A percentile compares a stretch with the other conserved stretches of the same genome.
Evolutionary conservation across 2,329 filamentous ascomycete genomes (phyloP).

Genomic region (Colletotrichum cordylinicola): DNA sequence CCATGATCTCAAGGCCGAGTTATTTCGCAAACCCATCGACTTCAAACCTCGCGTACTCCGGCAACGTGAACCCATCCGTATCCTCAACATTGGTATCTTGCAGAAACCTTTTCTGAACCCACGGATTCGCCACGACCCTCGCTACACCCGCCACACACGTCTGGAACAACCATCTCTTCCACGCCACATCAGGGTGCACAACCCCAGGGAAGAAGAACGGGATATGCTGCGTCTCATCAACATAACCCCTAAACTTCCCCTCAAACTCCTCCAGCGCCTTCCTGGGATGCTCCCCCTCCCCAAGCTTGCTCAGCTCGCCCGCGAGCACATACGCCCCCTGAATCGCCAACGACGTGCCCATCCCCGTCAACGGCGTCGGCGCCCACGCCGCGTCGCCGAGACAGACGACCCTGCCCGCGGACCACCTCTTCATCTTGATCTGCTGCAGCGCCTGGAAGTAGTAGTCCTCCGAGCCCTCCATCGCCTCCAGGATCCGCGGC

Average conservation of each 20-base stretch:
- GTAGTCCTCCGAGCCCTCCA: slow-evolving; percentile 41
- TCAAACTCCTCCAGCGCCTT: slow-evolving; percentile 20
- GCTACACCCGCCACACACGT: slow-evolving; percentile 6
- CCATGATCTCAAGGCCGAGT: background rate
- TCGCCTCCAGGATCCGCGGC: slow-evolving; percentile 31
- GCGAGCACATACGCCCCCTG: slow-evolving; percentile 57
- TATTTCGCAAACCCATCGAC: background rate
- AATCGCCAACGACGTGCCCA: slow-evolving; percentile 49
- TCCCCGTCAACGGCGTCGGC: slow-evolving; percentile 49
- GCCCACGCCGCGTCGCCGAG: slow-evolving; percentile 55
- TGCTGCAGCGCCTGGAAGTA: slow-evolving; percentile 47
- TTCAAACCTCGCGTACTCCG: background rate
- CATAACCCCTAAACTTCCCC: slow-evolving; percentile 3
- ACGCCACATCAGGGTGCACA: slow-evolving; percentile 4
- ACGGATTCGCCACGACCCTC: background rate
- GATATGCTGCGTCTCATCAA: slow-evolving; percentile 16
- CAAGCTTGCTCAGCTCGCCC: slow-evolving; percentile 43
- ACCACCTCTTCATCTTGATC: slow-evolving; percentile 41
- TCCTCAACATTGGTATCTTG: background rate
- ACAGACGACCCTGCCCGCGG: slow-evolving; percentile 44
- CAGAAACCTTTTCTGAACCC: background rate
- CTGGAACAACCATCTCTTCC: background rate
- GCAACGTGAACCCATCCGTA: background rate
- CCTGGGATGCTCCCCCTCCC: background rate
- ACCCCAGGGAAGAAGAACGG: background rate